A percentile compares a stretch with the other conserved stretches of the same genome.
These are phyloP conservation scores for Fusarium sp. DNA, from an alignment of 2,329 filamentous ascomycete genomes.

Conservation along the genomic window DNA sequence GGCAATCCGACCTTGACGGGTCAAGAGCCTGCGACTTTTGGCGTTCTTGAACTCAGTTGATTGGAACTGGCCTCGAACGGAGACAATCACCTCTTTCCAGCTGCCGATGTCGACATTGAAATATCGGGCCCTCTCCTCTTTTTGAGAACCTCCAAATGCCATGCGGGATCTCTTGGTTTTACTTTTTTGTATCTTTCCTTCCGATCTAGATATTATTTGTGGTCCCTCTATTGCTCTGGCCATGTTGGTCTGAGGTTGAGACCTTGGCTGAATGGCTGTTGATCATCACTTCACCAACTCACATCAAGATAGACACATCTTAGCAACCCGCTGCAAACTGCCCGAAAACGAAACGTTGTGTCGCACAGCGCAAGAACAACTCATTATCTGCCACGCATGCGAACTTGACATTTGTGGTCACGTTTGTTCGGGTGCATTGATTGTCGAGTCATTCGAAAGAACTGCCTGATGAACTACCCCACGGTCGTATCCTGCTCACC, in stretches of 20 bases:
- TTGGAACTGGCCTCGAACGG: conserved; percentile 4
- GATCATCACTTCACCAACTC: conserved; percentile 32
- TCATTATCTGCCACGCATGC: conserved; percentile 46
- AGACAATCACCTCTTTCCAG: conserved; percentile 44
- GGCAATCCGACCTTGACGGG: conserved; percentile 25
- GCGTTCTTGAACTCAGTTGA: conserved; percentile 6
- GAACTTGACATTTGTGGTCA: conserved; percentile 17
- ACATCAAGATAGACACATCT: conserved; percentile 29
- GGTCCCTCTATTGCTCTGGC: conserved; percentile 15
- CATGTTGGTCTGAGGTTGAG: conserved; percentile 22
- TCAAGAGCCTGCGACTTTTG: conserved; percentile 7
- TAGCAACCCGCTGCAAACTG: conserved; percentile 33
- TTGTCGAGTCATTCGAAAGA: conserved; percentile 13
- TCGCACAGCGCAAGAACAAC: conserved; percentile 41
- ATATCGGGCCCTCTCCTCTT: conserved; percentile 33
- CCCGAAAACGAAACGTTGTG: conserved; percentile 23
- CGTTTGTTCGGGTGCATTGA: conserved; percentile 10
- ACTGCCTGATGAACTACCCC: conserved; percentile 24
- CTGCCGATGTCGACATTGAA: conserved; percentile 48
- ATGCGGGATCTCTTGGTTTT: conserved; percentile 19
- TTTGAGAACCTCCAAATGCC: conserved; percentile 11
- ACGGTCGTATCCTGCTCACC: conserved; percentile 11
- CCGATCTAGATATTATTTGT: not conserved
- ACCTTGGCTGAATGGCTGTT: conserved; percentile 10
- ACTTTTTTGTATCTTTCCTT: conserved; percentile 1